Evolutionary conservation across 1,139 yeast genomes (phyloP), one percentile per base, ranked within the genome.

Genomic region (Sporopachydermia cereana): DNA sequence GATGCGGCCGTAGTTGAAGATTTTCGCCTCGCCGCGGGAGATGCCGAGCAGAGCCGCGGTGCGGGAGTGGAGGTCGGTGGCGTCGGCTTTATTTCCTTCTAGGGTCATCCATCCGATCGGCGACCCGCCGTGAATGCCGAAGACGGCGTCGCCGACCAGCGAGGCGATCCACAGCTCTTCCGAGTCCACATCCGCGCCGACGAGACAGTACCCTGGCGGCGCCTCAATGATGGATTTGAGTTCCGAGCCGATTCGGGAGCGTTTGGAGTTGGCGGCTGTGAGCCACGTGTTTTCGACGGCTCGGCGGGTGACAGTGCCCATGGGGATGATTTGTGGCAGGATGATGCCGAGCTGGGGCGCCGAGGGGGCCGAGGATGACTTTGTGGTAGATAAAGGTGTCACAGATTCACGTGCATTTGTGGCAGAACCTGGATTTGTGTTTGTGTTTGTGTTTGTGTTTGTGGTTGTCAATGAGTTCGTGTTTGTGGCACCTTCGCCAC

Each of bases 71-170:
- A 93, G 66, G 63, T 93, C 99, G 0, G 98, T 93, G 9, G 89
- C 93, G 48, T 84, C 91, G 47, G 67, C 69, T 62, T 93, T 93
- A 21, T 91, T 81, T 17, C 99, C 99, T 67, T 93, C 99, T 46
- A 93, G 69, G 1, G 97, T 89, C 99, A 93, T 93, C 98, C 98
- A 93, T 0, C 98, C 97, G 46, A 93, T 72, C 0, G 97, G 95
- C 0, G 98, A 86, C 16, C 94, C 94, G 2, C 98, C 99, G 60
- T 93, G 99, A 36, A 84, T 67, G 44, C 81, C 77, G 61, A 91
- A 85, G 47, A 81, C 76, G 0, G 97, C 80, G 60, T 93, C 99
- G 2, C 98, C 97, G 43, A 91, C 79, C 36, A 93, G 67, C 24
- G 96, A 84, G 0, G 98, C 98, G 53, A 93, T 91, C 99, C 99